Evolutionary conservation across 2,329 filamentous ascomycete species (phyloP).

Genomic region (Ceratocystis ficicola): DNA sequence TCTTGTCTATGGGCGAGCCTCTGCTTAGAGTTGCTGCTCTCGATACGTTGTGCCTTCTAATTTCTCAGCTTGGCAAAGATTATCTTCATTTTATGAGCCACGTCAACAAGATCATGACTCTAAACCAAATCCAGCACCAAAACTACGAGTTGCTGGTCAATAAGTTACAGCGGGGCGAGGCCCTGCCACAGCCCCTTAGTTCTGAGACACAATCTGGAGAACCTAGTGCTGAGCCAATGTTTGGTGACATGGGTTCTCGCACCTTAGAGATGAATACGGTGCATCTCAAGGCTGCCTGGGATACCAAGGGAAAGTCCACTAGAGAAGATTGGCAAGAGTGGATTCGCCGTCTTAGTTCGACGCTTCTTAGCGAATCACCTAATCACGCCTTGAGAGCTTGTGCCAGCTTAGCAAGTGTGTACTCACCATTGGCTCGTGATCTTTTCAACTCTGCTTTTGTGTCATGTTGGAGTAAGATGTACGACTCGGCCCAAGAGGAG

Average conservation of each 20-base stretch:
- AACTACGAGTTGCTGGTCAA: conserved; percentile 88
- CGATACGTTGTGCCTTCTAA: conserved; percentile 87
- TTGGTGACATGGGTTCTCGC: conserved; percentile 76
- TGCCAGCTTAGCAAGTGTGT: conserved; percentile 78
- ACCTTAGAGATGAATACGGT: conserved; percentile 96
- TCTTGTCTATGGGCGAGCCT: conserved; percentile 62
- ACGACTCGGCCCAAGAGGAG: conserved; percentile 93
- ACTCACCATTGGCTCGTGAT: conserved; percentile 80
- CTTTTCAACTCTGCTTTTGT: conserved; percentile 98
- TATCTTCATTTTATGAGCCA: conserved; percentile 90
- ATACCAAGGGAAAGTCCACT: conserved; percentile 90
- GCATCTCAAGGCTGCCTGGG: conserved; percentile 94
- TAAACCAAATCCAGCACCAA: conserved; percentile 70
- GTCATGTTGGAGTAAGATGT: conserved; percentile 96
- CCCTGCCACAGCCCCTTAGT: conserved; percentile 86
- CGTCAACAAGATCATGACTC: conserved; percentile 73
- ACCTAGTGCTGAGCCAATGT: conserved; percentile 64
- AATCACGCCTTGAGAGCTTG: conserved; percentile 91
- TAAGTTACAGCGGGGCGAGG: conserved; percentile 88
- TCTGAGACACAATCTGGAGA: conserved; percentile 61
- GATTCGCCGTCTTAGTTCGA: conserved; percentile 93
- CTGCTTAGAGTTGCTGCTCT: conserved; percentile 68
- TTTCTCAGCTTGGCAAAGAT: conserved; percentile 90
- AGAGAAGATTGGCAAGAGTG: conserved; percentile 99
- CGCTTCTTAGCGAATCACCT: conserved; percentile 85